These are phyloP conservation scores for Adansonia madagascariensis DNA, from an alignment of 441 rosid species.

Conservation along the genomic window DNA sequence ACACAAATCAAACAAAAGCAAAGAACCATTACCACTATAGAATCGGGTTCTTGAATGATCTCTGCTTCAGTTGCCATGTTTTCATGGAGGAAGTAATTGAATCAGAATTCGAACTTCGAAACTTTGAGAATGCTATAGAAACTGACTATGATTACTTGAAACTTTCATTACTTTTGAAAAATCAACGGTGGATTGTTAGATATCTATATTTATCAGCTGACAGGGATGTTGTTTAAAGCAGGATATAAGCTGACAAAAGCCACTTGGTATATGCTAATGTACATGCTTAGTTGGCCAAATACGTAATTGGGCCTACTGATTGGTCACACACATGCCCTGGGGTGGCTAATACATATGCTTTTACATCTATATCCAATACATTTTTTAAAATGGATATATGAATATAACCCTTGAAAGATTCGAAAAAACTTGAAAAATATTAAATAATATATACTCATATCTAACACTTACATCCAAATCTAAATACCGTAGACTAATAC, in stretches of 20 bases:
- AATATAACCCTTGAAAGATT: too few species aligned
- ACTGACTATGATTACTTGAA: conserved; percentile 21
- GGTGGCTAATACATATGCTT: conserved; percentile 8
- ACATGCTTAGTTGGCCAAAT: conserved; percentile 54
- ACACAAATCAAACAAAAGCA: conserved; percentile 13
- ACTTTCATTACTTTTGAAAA: conserved; percentile 33
- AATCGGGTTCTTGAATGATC: conserved; percentile 39
- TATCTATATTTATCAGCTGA: conserved; percentile 37
- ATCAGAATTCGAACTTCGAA: neutral
- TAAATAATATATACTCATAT: too few species aligned
- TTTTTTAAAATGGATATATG: too few species aligned
- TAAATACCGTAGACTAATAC: neutral
- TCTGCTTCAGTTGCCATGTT: conserved; percentile 64
- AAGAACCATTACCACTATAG: conserved; percentile 46
- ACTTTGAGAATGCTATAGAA: conserved; percentile 17
- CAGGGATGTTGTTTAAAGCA: conserved; percentile 38
- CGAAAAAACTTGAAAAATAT: too few species aligned
- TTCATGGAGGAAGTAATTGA: conserved; percentile 38
- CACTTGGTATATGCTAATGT: conserved; percentile 43
- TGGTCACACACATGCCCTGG: conserved; percentile 40
- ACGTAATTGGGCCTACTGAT: conserved; percentile 47
- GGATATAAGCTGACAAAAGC: conserved; percentile 50
- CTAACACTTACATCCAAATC: too few species aligned
- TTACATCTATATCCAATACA: too few species aligned
- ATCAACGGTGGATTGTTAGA: conserved; percentile 38